Evolutionary conservation across 139 green algal species (phyloP).

Genomic region (Closterium sp.): DNA sequence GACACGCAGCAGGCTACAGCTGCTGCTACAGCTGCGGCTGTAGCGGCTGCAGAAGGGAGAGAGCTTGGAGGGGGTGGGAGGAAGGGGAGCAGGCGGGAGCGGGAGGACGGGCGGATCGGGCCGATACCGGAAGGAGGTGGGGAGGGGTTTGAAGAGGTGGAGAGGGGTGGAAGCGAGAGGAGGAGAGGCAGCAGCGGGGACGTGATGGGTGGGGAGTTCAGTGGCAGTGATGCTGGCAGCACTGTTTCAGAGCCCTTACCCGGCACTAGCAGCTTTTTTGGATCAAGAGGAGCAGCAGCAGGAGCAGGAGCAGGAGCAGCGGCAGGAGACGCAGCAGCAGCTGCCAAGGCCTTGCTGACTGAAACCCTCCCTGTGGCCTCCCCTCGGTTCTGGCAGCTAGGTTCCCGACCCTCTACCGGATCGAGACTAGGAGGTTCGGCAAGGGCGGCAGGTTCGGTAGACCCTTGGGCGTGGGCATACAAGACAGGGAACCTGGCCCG

Average conservation of each 20-base stretch:
- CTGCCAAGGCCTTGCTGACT: not conserved
- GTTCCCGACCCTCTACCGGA: not conserved
- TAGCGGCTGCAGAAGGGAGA: not conserved
- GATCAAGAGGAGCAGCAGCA: not conserved
- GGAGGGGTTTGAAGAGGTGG: not conserved
- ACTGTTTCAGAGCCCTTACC: not conserved
- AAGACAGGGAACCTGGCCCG: not conserved
- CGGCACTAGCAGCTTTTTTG: too few species aligned
- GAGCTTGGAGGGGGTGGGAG: not conserved
- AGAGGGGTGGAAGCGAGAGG: too few species aligned
- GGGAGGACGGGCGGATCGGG: not conserved
- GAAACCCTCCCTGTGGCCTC: not conserved
- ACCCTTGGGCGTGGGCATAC: conserved; percentile 1
- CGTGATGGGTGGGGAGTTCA: not conserved
- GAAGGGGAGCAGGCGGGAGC: not conserved
- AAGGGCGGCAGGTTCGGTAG: not conserved
- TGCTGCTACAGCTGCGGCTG: not conserved
- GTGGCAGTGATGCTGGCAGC: not conserved
- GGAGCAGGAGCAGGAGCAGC: not conserved
- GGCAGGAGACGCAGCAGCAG: not conserved
- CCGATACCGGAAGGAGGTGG: not conserved
- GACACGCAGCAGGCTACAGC: not conserved
- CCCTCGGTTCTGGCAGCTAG: not conserved
- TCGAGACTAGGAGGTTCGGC: not conserved
- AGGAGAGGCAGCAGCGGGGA: not conserved